These are phyloP conservation scores for Solanum ossicruentum DNA, from an alignment of 257 asterid genomes.

Conservation along the genomic window DNA sequence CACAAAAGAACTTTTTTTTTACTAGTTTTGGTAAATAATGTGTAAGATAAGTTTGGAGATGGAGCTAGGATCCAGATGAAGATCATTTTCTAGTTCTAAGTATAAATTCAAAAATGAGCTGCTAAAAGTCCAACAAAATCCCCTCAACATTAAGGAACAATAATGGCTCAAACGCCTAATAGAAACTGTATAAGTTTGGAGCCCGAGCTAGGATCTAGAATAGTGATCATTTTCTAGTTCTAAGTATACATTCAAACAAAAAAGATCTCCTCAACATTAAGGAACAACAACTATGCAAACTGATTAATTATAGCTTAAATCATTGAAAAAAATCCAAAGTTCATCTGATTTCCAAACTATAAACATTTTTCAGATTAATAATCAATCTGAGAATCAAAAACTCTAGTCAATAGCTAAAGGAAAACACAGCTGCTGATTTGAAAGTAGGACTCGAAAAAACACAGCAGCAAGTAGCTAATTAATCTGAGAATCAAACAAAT, in stretches of 20 bases:
- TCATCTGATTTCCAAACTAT: background rate
- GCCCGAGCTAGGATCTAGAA: background rate
- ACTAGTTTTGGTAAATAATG: background rate
- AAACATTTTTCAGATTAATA: background rate
- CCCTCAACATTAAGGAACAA: background rate
- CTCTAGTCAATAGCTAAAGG: background rate
- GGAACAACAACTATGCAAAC: background rate
- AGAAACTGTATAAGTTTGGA: background rate
- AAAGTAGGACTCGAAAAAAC: background rate
- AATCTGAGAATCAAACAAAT: background rate
- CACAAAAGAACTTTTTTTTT: background rate
- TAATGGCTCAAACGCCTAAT: background rate
- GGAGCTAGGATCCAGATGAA: background rate
- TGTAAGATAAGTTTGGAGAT: background rate
- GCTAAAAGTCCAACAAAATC: background rate
- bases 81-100: background rate
- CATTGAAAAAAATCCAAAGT: background rate
- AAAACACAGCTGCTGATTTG: background rate
- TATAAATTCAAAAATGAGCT: background rate
- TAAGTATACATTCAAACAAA: background rate
- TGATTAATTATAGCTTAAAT: background rate
- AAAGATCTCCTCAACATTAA: background rate
- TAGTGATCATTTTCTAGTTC: background rate
- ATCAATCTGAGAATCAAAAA: background rate
- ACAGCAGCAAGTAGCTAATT: background rate